Conservation (phyloP, 2,329 filamentous ascomycete species). For the Aurifilum marmelostoma region DNA sequence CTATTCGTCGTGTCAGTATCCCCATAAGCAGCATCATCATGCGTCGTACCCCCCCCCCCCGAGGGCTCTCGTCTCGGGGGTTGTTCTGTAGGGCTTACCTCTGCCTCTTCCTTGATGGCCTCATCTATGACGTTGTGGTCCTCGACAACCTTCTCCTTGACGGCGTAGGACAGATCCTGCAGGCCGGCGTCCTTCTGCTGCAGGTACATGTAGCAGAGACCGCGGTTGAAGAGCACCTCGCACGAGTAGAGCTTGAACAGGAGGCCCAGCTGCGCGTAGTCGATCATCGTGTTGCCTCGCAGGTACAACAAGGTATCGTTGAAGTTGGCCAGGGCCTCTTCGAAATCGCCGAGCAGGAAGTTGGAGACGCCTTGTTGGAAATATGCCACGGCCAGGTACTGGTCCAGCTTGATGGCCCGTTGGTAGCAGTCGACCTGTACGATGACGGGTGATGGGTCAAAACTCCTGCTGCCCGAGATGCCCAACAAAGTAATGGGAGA, state of each 20-base stretch:
- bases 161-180: slow-evolving; percentile 87
- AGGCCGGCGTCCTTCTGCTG: slow-evolving; percentile 89
- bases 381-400: slow-evolving; percentile 95
- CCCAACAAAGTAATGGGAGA: background rate
- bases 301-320: slow-evolving; percentile 96
- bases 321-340: slow-evolving; percentile 96
- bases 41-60: background rate
- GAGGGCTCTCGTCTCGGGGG: background rate
- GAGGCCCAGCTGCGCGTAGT: slow-evolving; percentile 93
- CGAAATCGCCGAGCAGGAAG: slow-evolving; percentile 94
- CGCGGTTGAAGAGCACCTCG: slow-evolving; percentile 96
- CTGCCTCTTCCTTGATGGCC: slow-evolving; percentile 88
- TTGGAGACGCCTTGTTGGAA: slow-evolving; percentile 99
- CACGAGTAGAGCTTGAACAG: slow-evolving; percentile 97
- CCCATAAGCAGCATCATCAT: background rate
- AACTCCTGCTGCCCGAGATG: slow-evolving; percentile 15
- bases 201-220: slow-evolving; percentile 95
- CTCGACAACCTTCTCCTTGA: slow-evolving; percentile 93
- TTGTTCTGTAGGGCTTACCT: slow-evolving; percentile 63
- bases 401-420: slow-evolving; percentile 84
- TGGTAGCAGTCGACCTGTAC: slow-evolving; percentile 90
- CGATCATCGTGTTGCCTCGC: slow-evolving; percentile 94
- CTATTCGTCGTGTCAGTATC: slow-evolving; percentile 50
- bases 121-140: slow-evolving; percentile 99
- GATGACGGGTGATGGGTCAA: slow-evolving; percentile 28